Evolutionary conservation across 768 basidiomycete genomes (phyloP).

Genomic region (Boletus vermiculosoides): DNA sequence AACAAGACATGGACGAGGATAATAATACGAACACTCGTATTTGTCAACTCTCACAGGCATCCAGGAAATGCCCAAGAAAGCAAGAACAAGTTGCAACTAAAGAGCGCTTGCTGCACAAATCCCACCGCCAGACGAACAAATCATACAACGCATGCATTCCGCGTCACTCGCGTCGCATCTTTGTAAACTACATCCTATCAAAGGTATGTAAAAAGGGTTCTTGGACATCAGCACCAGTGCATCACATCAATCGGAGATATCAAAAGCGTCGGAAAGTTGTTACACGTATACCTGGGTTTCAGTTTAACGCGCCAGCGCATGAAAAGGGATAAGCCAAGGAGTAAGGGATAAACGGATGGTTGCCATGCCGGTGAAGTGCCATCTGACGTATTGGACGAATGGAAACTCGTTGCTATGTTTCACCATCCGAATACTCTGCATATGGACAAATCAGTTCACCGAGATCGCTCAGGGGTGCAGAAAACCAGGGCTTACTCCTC

Average conservation of each 20-base stretch:
- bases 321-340: not conserved
- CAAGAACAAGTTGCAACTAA: no score
- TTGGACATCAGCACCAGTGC: not conserved
- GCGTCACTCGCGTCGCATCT: no score
- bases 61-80: no score
- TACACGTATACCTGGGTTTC: not conserved
- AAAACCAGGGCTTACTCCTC: constrained; percentile 36
- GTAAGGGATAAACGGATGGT: no score
- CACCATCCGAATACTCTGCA: constrained; percentile 15
- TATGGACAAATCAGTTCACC: not conserved
- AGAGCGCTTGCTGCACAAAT: no score
- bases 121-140: not conserved
- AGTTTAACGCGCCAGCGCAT: not conserved
- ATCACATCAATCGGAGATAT: not conserved
- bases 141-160: no score
- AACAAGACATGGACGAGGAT: no score
- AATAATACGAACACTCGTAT: no score
- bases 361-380: no score
- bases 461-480: not conserved
- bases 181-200: not conserved
- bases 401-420: not conserved
- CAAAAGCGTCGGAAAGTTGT: not conserved
- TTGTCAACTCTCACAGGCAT: no score
- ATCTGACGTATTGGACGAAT: not conserved
- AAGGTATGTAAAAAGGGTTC: not conserved